A percentile compares a stretch with the other conserved stretches of the same genome.
These are phyloP conservation scores for Aspergillus cristatus DNA, from an alignment of 495 filamentous ascomycete species.

Conservation along the genomic window DNA sequence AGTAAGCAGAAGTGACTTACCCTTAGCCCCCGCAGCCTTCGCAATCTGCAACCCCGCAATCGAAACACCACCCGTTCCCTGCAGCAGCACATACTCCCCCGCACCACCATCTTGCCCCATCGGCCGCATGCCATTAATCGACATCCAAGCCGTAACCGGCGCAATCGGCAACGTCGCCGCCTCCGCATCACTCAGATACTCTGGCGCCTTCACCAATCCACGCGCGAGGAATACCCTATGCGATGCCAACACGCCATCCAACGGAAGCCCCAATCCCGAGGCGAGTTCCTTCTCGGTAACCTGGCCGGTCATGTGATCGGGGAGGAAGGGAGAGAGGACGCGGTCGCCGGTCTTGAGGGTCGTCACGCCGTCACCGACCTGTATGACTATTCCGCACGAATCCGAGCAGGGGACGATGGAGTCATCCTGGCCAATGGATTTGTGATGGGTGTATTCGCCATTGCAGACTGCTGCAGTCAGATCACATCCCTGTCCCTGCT, in stretches of 20 bases:
- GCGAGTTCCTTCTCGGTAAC: conserved; percentile 35
- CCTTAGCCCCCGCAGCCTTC: conserved; percentile 64
- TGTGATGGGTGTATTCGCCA: conserved; percentile 49
- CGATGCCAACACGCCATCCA: conserved; percentile 59
- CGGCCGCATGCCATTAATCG: conserved; percentile 57
- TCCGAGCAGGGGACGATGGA: conserved; percentile 63
- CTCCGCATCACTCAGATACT: conserved; percentile 52
- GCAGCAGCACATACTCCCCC: conserved; percentile 61
- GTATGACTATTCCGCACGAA: conserved; percentile 61
- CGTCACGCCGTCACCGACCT: conserved; percentile 54
- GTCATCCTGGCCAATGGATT: conserved; percentile 23
- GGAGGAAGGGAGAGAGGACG: conserved; percentile 69
- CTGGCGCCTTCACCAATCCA: conserved; percentile 55
- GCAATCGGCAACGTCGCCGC: conserved; percentile 62
- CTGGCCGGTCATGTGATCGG: conserved; percentile 56
- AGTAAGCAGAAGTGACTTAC: conserved; percentile 20
- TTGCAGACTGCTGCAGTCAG: conserved; percentile 28
- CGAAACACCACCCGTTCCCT: conserved; percentile 73
- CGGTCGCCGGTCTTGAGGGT: conserved; percentile 59
- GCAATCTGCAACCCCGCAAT: conserved; percentile 73
- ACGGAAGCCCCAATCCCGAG: conserved; percentile 54
- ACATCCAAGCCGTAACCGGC: conserved; percentile 72
- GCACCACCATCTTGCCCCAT: conserved; percentile 49
- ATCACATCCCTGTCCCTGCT: not conserved
- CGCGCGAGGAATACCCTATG: conserved; percentile 60